Percentiles rank a stretch among this genome's conserved stretches.
Conservation (phyloP, 495 filamentous ascomycete genomes). For the Penicillium crystallinum region DNA sequence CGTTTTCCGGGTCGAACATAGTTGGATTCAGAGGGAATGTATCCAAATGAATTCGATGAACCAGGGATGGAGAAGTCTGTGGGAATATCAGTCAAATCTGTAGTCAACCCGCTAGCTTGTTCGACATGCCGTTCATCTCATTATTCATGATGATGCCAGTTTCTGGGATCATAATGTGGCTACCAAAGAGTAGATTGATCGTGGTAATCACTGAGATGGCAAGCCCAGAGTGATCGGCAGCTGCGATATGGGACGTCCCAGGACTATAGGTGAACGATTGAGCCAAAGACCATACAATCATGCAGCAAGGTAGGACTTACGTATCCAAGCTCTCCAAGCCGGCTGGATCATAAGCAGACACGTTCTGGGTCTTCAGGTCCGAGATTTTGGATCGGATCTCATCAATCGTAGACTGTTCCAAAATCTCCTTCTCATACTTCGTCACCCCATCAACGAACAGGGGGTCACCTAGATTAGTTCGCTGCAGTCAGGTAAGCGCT, state of each 20-base stretch:
- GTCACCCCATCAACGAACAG: constrained; percentile 58
- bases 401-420: constrained; percentile 52
- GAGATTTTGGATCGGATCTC: constrained; percentile 61
- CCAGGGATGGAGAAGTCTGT: constrained; percentile 71
- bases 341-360: constrained; percentile 64
- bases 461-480: constrained; percentile 72
- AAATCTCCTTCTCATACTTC: constrained; percentile 61
- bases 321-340: constrained; percentile 58
- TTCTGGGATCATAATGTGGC: constrained; percentile 69
- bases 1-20: constrained; percentile 77
- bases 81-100: background rate
- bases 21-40: constrained; percentile 71
- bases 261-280: constrained; percentile 27
- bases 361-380: constrained; percentile 60
- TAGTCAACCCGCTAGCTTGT: background rate
- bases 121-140: constrained; percentile 76
- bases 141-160: constrained; percentile 88
- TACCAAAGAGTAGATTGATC: constrained; percentile 81
- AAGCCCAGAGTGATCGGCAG: constrained; percentile 63
- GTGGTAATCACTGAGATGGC: constrained; percentile 74
- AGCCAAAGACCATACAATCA: background rate
- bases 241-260: constrained; percentile 71
- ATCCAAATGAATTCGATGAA: constrained; percentile 73
- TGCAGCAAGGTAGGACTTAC: constrained; percentile 22
- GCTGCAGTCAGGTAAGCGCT: constrained; percentile 29